Evolutionary conservation across 345 rosid genomes (phyloP).

Genomic region (Hypericum perforatum): DNA sequence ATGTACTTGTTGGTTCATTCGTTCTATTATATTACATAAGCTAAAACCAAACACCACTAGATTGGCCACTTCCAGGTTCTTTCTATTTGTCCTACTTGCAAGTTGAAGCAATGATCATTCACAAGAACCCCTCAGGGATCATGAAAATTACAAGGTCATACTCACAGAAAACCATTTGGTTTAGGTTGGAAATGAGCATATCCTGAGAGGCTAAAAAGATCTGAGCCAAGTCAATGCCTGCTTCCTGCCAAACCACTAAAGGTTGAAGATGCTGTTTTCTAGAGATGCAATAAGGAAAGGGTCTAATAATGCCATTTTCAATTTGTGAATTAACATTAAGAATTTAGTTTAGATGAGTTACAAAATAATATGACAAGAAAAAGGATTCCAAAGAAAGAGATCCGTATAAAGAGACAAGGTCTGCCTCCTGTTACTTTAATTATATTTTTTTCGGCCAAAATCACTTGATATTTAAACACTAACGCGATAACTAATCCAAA

Average conservation of each 20-base stretch:
- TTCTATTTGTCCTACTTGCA: slow-evolving; percentile 24
- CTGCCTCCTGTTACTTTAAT: slow-evolving; percentile 20
- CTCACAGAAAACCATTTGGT: background rate
- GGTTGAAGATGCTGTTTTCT: background rate
- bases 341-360: slow-evolving; percentile 10
- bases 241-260: slow-evolving; percentile 1
- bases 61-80: slow-evolving; percentile 7
- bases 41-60: slow-evolving; percentile 8
- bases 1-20: slow-evolving; percentile 25
- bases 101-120: slow-evolving; percentile 9
- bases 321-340: slow-evolving; percentile 13
- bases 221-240: slow-evolving; percentile 1
- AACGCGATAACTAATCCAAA: too few species aligned
- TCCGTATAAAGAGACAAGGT: slow-evolving; percentile 42
- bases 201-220: background rate
- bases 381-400: slow-evolving; percentile 33
- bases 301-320: slow-evolving; percentile 5
- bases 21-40: slow-evolving; percentile 5
- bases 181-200: background rate
- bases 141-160: background rate
- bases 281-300: background rate
- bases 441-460: too few species aligned
- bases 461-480: too few species aligned
- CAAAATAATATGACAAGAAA: slow-evolving; percentile 15
- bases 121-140: background rate